Evolutionary conservation across 1,139 yeast species (phyloP).

Genomic region (Suhomyces coccinellae): DNA sequence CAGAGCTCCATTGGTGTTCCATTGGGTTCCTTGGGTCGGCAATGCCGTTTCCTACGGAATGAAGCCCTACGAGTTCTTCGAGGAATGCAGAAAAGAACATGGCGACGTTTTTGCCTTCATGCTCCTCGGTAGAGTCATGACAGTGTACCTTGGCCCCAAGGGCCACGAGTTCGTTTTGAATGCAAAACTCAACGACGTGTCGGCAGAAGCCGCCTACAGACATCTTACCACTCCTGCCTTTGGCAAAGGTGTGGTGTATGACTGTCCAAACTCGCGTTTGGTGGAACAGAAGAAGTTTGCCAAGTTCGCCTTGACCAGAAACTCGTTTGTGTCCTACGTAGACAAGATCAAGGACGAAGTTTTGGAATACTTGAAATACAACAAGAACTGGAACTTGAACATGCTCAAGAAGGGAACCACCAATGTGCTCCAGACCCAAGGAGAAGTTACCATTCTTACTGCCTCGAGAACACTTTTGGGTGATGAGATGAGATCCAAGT

Average conservation of each 20-base stretch:
- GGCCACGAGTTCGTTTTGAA: conserved; percentile 96
- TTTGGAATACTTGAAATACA: conserved; percentile 53
- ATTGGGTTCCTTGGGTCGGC: conserved; percentile 95
- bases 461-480: conserved; percentile 91
- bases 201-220: conserved; percentile 94
- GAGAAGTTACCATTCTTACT: conserved; percentile 93
- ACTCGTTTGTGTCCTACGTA: conserved; percentile 79
- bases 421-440: conserved; percentile 79
- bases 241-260: conserved; percentile 95
- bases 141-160: conserved; percentile 93
- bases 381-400: conserved; percentile 43
- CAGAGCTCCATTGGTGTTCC: conserved; percentile 86
- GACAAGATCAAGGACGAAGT: conserved; percentile 84
- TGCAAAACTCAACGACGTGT: conserved; percentile 83
- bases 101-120: conserved; percentile 93
- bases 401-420: conserved; percentile 48
- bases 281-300: conserved; percentile 99
- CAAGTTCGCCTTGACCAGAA: conserved; percentile 82
- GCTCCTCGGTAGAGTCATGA: conserved; percentile 86
- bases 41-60: conserved; percentile 85
- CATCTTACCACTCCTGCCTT: conserved; percentile 97
- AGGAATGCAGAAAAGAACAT: conserved; percentile 68
- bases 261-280: conserved; percentile 86
- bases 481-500: conserved; percentile 80
- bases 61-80: conserved; percentile 89